These are phyloP conservation scores for Cyberlindnera suaveolens DNA, from an alignment of 805 yeast genomes.

Conservation along the genomic window DNA sequence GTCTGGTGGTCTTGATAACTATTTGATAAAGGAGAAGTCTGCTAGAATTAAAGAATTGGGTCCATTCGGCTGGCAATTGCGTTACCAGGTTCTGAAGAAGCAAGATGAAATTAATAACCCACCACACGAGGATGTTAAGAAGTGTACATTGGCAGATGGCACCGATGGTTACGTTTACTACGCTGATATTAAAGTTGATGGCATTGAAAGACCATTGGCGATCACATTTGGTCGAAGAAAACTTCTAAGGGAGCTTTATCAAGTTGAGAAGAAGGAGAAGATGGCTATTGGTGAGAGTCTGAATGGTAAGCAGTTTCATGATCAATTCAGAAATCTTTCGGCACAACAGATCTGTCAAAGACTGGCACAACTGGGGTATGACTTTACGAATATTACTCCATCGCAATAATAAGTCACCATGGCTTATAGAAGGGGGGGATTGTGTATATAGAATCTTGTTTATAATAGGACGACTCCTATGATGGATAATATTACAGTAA, in stretches of 20 bases:
- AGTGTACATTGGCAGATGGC: constrained; percentile 27
- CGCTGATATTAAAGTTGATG: constrained; percentile 32
- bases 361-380: constrained; percentile 35
- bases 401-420: not conserved
- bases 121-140: constrained; percentile 31
- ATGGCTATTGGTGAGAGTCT: constrained; percentile 38
- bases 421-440: not conserved
- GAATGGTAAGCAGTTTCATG: constrained; percentile 41
- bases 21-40: constrained; percentile 77
- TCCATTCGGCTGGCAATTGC: constrained; percentile 84
- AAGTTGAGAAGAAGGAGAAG: constrained; percentile 38
- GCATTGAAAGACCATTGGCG: constrained; percentile 35
- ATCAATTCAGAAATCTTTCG: constrained; percentile 33
- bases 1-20: constrained; percentile 94
- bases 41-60: constrained; percentile 93
- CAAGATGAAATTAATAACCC: constrained; percentile 35
- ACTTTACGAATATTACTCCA: constrained; percentile 25
- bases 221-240: constrained; percentile 61
- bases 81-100: constrained; percentile 60
- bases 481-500: not conserved
- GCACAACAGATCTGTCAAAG: constrained; percentile 43
- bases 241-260: constrained; percentile 48
- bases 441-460: constrained; percentile 1
- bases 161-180: constrained; percentile 40
- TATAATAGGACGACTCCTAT: constrained; percentile 9